phyloP scores from a whole-genome alignment of 176 grass and related monocot species.

The Canna indica region DNA sequence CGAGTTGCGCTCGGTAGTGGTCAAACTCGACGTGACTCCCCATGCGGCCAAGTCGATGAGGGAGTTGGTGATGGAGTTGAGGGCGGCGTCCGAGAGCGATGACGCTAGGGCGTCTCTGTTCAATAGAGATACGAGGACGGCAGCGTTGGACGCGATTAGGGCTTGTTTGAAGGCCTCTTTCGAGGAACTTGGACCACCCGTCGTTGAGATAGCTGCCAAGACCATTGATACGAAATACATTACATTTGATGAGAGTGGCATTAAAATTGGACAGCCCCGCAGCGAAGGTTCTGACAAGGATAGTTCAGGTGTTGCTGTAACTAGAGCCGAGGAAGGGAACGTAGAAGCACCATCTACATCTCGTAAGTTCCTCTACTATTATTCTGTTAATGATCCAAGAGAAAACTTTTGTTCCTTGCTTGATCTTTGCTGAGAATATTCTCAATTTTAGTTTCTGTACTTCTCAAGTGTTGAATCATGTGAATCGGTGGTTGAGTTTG shows the following conservation, averaged over 20 bases:
- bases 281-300: background rate
- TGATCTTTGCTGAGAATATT: background rate
- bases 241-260: too few species aligned
- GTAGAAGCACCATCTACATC: background rate
- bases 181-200: slow-evolving; percentile 12
- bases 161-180: slow-evolving; percentile 8
- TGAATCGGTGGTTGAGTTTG: too few species aligned
- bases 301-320: background rate
- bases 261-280: background rate
- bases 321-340: background rate
- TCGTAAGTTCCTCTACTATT: background rate
- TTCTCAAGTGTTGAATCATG: too few species aligned
- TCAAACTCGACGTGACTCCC: background rate
- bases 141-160: slow-evolving; percentile 11
- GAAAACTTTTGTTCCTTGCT: background rate
- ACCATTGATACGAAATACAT: background rate
- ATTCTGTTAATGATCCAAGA: background rate
- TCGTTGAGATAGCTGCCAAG: slow-evolving; percentile 1
- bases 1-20: background rate
- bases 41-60: background rate
- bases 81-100: background rate
- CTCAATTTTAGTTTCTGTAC: background rate
- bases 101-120: background rate
- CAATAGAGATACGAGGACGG: background rate
- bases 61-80: slow-evolving; percentile 3